These are phyloP conservation scores for Mortierella hygrophila DNA, from an alignment of 192 early-diverging fungal genomes.

Conservation along the genomic window DNA sequence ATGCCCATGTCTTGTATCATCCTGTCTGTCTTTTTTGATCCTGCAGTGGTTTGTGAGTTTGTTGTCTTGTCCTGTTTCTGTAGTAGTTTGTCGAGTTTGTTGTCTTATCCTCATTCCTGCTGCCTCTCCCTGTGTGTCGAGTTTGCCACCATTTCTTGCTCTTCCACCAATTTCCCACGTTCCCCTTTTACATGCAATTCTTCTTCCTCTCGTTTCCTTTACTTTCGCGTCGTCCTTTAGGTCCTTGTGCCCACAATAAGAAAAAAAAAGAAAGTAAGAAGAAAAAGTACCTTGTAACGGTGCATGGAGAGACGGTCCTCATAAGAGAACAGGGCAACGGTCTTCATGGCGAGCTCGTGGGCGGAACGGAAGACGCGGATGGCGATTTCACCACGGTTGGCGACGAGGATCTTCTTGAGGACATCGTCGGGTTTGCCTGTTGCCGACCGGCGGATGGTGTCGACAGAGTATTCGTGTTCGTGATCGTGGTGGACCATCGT, in stretches of 20 bases:
- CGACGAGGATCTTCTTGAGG: slow-evolving; percentile 67
- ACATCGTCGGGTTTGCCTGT: slow-evolving; percentile 56
- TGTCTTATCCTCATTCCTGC: no score
- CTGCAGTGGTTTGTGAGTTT: no score
- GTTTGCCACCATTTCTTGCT: no score
- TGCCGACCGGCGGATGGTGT: slow-evolving; percentile 67
- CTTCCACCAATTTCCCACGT: no score
- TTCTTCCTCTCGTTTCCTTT: no score
- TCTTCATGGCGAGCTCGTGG: slow-evolving; percentile 91
- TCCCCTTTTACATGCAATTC: no score
- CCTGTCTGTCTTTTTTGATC: no score
- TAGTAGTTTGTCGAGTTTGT: no score
- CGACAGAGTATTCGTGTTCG: slow-evolving; percentile 62
- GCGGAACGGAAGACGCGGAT: slow-evolving; percentile 95
- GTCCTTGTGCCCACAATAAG: not conserved
- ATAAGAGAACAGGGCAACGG: slow-evolving; percentile 90
- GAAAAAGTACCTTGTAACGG: slow-evolving; percentile 81
- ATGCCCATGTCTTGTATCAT: no score
- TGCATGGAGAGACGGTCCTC: slow-evolving; percentile 95
- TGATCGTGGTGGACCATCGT: slow-evolving; percentile 44
- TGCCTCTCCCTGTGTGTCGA: no score
- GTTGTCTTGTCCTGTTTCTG: no score
- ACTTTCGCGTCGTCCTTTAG: not conserved
- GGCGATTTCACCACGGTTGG: slow-evolving; percentile 88
- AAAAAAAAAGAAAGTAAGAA: not conserved